Conservation (phyloP, 2,329 filamentous ascomycete species). For the Curvularia spicifera region DNA sequence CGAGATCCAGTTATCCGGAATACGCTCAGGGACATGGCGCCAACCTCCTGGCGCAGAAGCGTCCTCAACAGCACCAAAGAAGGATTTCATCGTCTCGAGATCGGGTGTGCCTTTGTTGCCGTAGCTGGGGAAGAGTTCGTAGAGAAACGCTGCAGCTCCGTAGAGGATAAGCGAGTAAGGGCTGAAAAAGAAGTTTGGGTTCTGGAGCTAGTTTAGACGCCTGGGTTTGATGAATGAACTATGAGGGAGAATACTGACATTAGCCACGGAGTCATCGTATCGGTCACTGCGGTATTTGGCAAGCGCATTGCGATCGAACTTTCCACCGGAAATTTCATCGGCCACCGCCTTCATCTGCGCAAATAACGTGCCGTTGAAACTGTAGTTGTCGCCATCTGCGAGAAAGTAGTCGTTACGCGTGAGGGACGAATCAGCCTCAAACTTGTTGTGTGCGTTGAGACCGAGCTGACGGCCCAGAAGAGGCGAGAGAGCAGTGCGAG, state of each 20-base stretch:
- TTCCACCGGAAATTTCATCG: constrained; percentile 34
- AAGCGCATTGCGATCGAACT: constrained; percentile 50
- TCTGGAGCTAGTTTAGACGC: neutral
- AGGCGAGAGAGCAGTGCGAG: constrained; percentile 45
- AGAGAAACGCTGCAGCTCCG: constrained; percentile 54
- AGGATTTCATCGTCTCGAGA: constrained; percentile 28
- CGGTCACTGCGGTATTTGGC: constrained; percentile 50
- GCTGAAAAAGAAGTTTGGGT: constrained; percentile 53
- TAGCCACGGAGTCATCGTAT: constrained; percentile 46
- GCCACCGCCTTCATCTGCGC: constrained; percentile 47
- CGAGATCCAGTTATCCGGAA: constrained; percentile 53
- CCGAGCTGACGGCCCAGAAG: constrained; percentile 50
- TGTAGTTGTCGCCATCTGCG: constrained; percentile 46
- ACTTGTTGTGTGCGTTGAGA: constrained; percentile 55
- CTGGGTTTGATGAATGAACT: neutral
- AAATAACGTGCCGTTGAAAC: constrained; percentile 53
- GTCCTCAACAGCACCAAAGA: constrained; percentile 53
- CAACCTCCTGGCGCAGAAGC: constrained; percentile 46
- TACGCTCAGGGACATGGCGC: constrained; percentile 47
- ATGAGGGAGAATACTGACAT: constrained; percentile 29
- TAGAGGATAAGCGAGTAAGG: constrained; percentile 50
- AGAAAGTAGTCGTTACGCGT: constrained; percentile 53
- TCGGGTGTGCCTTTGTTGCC: constrained; percentile 27
- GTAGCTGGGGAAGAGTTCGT: constrained; percentile 51
- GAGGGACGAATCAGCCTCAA: constrained; percentile 51